A percentile compares a stretch with the other conserved stretches of the same genome.
phyloP scores from a whole-genome alignment of 257 asterid species.

The Solanum neorickii region DNA sequence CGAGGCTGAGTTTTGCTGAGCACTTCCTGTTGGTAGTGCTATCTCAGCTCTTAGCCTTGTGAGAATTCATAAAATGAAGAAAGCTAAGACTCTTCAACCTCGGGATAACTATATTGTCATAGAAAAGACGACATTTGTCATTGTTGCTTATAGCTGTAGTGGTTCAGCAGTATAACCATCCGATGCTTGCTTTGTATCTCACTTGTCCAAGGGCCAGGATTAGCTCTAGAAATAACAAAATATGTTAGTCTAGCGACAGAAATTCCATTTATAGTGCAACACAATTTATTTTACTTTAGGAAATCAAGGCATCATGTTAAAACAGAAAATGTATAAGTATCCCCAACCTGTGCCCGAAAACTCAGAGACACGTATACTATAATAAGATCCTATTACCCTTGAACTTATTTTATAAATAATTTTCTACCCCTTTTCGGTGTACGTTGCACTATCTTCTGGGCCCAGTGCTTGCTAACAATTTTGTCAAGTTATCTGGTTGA shows the following conservation, averaged over 20 bases:
- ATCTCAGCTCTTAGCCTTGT: neutral
- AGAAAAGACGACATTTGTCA: neutral
- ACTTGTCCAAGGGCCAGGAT: neutral
- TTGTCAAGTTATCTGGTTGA: too few species aligned
- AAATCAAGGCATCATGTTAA: neutral
- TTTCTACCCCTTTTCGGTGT: too few species aligned
- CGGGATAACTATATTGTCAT: neutral
- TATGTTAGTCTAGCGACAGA: neutral
- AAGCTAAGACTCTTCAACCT: neutral
- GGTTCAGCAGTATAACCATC: neutral
- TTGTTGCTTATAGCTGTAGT: neutral
- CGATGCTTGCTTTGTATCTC: neutral
- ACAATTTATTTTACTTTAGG: neutral
- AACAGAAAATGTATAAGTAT: too few species aligned
- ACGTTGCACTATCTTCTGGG: too few species aligned
- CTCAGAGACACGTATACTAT: too few species aligned
- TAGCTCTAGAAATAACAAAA: neutral
- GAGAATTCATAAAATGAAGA: neutral
- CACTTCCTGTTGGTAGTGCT: neutral
- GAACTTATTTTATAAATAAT: too few species aligned
- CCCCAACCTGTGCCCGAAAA: too few species aligned
- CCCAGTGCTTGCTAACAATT: too few species aligned
- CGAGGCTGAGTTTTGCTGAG: neutral
- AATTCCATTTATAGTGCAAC: neutral
- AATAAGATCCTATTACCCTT: too few species aligned